Conservation (phyloP, 495 filamentous ascomycete genomes). For the Penicillium pulvis region DNA sequence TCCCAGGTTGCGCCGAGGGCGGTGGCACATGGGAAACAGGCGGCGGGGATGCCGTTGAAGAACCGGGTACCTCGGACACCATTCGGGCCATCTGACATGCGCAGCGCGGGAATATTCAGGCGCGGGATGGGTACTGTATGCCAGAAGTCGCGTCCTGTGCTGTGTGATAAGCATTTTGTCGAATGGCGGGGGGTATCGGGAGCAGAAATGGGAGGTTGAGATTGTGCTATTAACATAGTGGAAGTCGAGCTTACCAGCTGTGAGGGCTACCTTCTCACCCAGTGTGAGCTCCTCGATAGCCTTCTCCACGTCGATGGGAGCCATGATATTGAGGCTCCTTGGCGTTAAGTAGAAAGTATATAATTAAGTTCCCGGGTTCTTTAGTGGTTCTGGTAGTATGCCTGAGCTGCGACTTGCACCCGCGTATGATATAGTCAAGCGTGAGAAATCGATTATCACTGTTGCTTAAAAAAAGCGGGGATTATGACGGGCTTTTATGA, state of each 20-base stretch:
- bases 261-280: constrained; percentile 63
- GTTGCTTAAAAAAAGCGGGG: not conserved
- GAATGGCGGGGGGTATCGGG: not conserved
- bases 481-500: not conserved
- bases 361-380: not conserved
- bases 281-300: constrained; percentile 61
- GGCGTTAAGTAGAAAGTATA: not conserved
- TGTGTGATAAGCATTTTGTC: not conserved
- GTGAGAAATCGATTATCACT: not conserved
- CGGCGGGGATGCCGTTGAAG: constrained; percentile 68
- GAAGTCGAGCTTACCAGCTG: constrained; percentile 48
- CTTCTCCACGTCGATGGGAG: constrained; percentile 62
- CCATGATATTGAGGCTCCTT: constrained; percentile 40
- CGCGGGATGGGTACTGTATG: constrained; percentile 68
- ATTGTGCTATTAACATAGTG: too few relatives aligned
- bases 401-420: not conserved
- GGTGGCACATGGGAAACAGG: constrained; percentile 70
- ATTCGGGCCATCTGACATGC: constrained; percentile 75
- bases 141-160: constrained; percentile 72
- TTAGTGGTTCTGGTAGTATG: not conserved
- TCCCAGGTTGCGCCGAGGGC: constrained; percentile 75
- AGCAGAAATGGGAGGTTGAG: not conserved
- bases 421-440: not conserved
- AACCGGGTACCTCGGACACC: constrained; percentile 73
- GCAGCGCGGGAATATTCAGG: constrained; percentile 68